Conservation (phyloP, 441 rosid species). For the Arabidopsis lyrata region DNA sequence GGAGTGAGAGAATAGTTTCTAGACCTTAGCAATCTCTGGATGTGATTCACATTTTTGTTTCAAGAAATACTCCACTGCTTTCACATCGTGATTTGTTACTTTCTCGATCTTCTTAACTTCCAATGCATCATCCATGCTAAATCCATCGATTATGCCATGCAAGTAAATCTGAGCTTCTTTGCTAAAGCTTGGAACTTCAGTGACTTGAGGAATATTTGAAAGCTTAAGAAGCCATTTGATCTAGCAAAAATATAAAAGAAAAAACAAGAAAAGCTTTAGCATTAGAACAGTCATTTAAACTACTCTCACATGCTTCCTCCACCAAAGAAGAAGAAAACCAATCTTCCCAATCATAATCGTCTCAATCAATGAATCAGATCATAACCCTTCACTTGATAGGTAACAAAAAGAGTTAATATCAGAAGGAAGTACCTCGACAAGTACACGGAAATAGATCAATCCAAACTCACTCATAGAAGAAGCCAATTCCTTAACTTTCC, state of each 20-base stretch:
- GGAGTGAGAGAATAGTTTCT: slow-evolving; percentile 12
- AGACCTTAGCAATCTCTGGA: slow-evolving; percentile 85
- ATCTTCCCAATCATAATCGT: too few relatives aligned
- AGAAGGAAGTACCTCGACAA: slow-evolving; percentile 71
- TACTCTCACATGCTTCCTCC: too few relatives aligned
- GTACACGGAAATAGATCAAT: slow-evolving; percentile 73
- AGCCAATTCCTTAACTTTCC: slow-evolving; percentile 83
- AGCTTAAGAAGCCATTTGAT: slow-evolving; percentile 91
- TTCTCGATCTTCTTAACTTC: slow-evolving; percentile 85
- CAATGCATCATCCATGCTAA: slow-evolving; percentile 75
- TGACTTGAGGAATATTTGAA: slow-evolving; percentile 73
- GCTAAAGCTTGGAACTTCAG: slow-evolving; percentile 83
- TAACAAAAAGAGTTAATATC: too few relatives aligned
- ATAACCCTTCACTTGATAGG: not conserved
- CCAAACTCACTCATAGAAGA: slow-evolving; percentile 90
- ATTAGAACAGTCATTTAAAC: slow-evolving; percentile 15
- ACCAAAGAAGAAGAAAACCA: too few relatives aligned
- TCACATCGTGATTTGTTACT: slow-evolving; percentile 95
- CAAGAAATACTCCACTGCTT: slow-evolving; percentile 93
- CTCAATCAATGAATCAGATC: slow-evolving; percentile 15
- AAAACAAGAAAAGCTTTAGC: too few relatives aligned
- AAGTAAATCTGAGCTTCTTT: slow-evolving; percentile 67
- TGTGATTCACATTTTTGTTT: slow-evolving; percentile 86
- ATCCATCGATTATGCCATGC: slow-evolving; percentile 70
- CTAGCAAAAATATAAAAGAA: slow-evolving; percentile 45